Percentiles rank a stretch among this genome's conserved stretches.
phyloP scores from a whole-genome alignment of 2,329 filamentous ascomycete species.

The Elsinoe arachidis region DNA sequence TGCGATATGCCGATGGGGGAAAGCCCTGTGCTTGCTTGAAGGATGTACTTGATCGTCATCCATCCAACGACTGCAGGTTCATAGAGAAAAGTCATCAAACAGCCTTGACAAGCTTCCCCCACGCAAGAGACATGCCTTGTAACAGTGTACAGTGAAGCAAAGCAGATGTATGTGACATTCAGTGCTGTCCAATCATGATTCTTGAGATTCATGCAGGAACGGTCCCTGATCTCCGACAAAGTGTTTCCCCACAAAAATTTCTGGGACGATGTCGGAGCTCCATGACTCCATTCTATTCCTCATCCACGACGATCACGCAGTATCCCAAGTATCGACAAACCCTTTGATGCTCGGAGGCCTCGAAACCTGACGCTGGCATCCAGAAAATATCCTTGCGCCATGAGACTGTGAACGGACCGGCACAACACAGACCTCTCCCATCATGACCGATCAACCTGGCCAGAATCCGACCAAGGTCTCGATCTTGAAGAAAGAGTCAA shows the following conservation, averaged over 20 bases:
- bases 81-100: slow-evolving; percentile 12
- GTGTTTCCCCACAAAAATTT: slow-evolving; percentile 13
- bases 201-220: slow-evolving; percentile 7
- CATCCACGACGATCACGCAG: neutral
- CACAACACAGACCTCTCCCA: neutral
- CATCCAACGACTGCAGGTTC: slow-evolving; percentile 15
- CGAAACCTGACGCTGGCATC: too few species aligned
- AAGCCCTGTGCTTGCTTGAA: slow-evolving; percentile 91
- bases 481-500: slow-evolving; percentile 82
- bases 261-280: slow-evolving; percentile 13
- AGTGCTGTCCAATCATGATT: too few species aligned
- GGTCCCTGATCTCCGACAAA: neutral
- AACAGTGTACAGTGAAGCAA: neutral
- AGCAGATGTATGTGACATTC: too few species aligned
- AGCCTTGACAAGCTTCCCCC: slow-evolving; percentile 15
- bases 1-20: slow-evolving; percentile 59
- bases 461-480: slow-evolving; percentile 51
- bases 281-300: slow-evolving; percentile 3
- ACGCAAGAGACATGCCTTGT: slow-evolving; percentile 4
- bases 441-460: slow-evolving; percentile 1
- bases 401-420: neutral
- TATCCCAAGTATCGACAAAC: too few species aligned
- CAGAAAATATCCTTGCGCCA: neutral
- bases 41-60: slow-evolving; percentile 86
- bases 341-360: too few species aligned